These are phyloP conservation scores for Bryoerythrophyllum caledonicum DNA, from an alignment of 225 moss, liverwort and hornwort species.

Conservation along the genomic window DNA sequence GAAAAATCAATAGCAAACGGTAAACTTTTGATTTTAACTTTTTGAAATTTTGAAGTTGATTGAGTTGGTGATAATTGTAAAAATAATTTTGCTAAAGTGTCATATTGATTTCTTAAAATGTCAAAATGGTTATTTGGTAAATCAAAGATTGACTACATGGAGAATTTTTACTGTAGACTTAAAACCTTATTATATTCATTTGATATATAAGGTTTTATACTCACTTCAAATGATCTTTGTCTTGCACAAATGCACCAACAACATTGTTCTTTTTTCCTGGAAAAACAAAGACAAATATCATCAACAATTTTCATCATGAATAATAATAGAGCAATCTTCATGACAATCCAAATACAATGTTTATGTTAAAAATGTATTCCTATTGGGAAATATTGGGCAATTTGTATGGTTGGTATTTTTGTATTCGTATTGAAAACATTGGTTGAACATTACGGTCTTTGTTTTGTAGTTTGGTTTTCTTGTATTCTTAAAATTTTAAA, in stretches of 20 bases:
- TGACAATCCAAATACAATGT: neutral
- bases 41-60: neutral
- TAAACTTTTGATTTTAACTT: slow-evolving; percentile 10
- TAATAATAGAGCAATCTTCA: neutral
- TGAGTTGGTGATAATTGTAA: neutral
- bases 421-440: neutral
- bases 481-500: neutral
- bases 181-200: neutral
- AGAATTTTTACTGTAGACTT: neutral
- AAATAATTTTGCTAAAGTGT: neutral
- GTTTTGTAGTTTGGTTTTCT: neutral
- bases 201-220: neutral
- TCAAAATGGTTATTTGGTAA: neutral
- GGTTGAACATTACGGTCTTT: neutral
- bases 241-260: neutral
- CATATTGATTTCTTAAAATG: neutral
- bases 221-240: neutral
- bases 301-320: neutral
- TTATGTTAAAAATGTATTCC: neutral
- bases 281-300: neutral
- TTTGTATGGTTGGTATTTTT: neutral
- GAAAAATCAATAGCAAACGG: slow-evolving; percentile 8
- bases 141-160: neutral
- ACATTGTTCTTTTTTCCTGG: neutral
- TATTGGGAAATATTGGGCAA: neutral